Conservation (phyloP, 2,329 filamentous ascomycete species). For the Drechslerella dactyloides region DNA sequence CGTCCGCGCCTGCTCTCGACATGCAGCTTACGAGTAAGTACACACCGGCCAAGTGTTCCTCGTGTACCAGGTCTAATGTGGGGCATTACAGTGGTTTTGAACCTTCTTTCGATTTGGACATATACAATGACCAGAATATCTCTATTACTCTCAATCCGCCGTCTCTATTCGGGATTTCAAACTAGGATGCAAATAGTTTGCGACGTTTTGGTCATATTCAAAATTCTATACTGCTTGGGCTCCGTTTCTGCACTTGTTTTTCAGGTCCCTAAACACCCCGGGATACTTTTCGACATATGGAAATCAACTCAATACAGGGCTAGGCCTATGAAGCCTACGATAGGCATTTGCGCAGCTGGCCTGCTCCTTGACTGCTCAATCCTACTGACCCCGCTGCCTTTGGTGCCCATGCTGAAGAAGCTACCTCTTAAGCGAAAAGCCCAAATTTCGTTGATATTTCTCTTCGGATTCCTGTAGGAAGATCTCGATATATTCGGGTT, state of each 20-base stretch:
- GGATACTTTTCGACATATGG: constrained; percentile 48
- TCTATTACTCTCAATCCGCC: constrained; percentile 36
- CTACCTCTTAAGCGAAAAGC: constrained; percentile 22
- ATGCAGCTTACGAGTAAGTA: constrained; percentile 40
- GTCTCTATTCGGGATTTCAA: constrained; percentile 39
- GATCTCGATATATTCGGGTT: background rate
- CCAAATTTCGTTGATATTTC: constrained; percentile 40
- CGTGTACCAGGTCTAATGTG: background rate
- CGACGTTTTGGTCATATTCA: constrained; percentile 36
- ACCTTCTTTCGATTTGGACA: constrained; percentile 38
- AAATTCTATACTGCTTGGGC: constrained; percentile 35
- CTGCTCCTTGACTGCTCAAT: constrained; percentile 39
- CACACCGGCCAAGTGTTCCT: background rate
- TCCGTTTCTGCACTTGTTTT: constrained; percentile 36
- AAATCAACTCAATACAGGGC: constrained; percentile 32
- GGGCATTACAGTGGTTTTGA: constrained; percentile 28
- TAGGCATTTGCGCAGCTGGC: constrained; percentile 36
- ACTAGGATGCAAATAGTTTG: constrained; percentile 44
- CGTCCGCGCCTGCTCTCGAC: too few relatives aligned
- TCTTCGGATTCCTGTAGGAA: constrained; percentile 42
- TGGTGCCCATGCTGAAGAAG: constrained; percentile 34
- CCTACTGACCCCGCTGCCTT: constrained; percentile 41
- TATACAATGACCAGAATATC: constrained; percentile 45
- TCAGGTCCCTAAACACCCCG: constrained; percentile 37
- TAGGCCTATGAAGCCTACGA: constrained; percentile 35